A percentile compares a stretch with the other conserved stretches of the same genome.
These are phyloP conservation scores for Ramichloridium luteum DNA, from an alignment of 2,329 filamentous ascomycete species.

Conservation along the genomic window DNA sequence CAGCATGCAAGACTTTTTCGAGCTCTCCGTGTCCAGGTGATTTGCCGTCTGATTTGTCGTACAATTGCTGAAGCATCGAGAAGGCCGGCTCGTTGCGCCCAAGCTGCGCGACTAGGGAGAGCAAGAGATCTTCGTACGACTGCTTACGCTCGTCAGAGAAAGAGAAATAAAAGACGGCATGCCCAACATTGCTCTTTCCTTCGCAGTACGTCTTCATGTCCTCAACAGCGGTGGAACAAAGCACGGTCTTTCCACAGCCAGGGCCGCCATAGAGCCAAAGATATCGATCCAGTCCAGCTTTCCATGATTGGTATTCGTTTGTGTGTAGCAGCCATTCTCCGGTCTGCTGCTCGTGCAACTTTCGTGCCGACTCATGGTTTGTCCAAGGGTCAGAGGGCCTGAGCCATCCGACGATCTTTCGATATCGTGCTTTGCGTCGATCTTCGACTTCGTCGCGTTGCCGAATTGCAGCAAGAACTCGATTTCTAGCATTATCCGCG, in stretches of 20 bases:
- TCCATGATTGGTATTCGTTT: slow-evolving; percentile 11
- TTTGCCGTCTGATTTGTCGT: slow-evolving; percentile 6
- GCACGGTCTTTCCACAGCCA: slow-evolving; percentile 17
- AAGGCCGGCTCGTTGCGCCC: slow-evolving; percentile 8
- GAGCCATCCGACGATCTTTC: slow-evolving; percentile 11
- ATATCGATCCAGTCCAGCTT: slow-evolving; percentile 6
- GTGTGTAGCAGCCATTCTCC: slow-evolving; percentile 13
- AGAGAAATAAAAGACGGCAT: slow-evolving; percentile 13
- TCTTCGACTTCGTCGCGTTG: slow-evolving; percentile 3
- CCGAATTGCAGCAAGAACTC: slow-evolving; percentile 4
- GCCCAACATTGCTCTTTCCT: slow-evolving; percentile 1
- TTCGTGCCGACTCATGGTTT: slow-evolving; percentile 9
- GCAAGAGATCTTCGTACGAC: slow-evolving; percentile 7
- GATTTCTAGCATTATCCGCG: not conserved
- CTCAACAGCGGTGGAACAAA: slow-evolving; percentile 14
- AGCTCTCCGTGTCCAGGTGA: slow-evolving; percentile 9
- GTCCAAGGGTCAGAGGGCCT: slow-evolving; percentile 13
- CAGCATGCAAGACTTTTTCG: slow-evolving; percentile 8
- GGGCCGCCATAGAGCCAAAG: slow-evolving; percentile 14
- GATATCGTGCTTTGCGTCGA: slow-evolving; percentile 7
- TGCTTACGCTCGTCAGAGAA: slow-evolving; percentile 14
- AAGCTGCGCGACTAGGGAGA: slow-evolving; percentile 11
- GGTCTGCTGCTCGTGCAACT: slow-evolving; percentile 5
- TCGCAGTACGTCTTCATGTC: slow-evolving; percentile 7
- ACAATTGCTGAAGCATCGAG: slow-evolving; percentile 7